Evolutionary conservation across 1,139 yeast species (phyloP), one percentile per base, ranked within the genome.

Genomic region (Pichia cactophila): DNA sequence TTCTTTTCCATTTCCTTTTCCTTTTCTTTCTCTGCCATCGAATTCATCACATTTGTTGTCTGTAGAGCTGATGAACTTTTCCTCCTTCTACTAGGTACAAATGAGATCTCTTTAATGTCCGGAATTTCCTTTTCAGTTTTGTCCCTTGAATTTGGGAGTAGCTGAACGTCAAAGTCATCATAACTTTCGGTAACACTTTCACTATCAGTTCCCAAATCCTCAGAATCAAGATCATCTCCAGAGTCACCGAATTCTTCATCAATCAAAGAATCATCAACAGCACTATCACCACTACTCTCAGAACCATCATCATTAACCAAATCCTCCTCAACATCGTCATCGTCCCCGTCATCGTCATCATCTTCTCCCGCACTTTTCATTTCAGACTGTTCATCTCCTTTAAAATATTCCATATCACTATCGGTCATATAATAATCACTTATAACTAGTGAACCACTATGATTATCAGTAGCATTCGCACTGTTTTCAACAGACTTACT

Each of bases 151-250:
- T 38, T 29, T 17, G 12, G 3, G 2, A 16, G 20, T 23, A 8
- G 8, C 4, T 16, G 10, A 9, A 16, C 48, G 38, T 49, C 48
- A 41, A 37, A 41, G n/a, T 38, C 42, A 4, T 52, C 42, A 5
- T 51, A 38, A 43, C 55, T 51, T 8, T 54, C 56, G 12, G 50
- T 55, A 6, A 47, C 28, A 12, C 49, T 38, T 36, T 56, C 56
- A 42, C 58, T 62, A 2, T 58, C 61, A 20, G 54, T 55, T 8
- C 58, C 47, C 33, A 52, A 58, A 43, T 59, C 60, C 46, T 61
- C 66, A 0, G 64, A 61, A 38, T 61, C 67, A 11, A 47, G 33
- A 35, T 50, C 52, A 33, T 23, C 28, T 2, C 41, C 41, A 35
- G 14, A 35, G 6, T 35, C 38, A 11, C 16, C 38, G 16, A 35